Evolutionary conservation across 192 early-diverging fungal genomes (phyloP).

Genomic region (Spizellomyces sp.): DNA sequence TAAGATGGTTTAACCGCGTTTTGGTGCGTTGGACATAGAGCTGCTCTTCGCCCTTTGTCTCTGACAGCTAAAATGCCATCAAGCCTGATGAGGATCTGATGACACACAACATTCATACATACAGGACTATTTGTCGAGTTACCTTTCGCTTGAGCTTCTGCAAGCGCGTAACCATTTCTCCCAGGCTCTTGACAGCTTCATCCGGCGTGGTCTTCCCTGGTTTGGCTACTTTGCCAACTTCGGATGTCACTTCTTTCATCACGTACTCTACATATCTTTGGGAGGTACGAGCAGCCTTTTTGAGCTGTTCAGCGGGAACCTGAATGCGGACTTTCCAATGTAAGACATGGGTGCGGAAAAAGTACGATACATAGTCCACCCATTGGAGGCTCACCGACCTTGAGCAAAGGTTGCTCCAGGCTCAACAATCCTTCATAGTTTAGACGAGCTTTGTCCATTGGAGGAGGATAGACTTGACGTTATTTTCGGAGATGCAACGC

Average conservation of each 20-base stretch:
- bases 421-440: constrained; percentile 69
- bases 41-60: constrained; percentile 75
- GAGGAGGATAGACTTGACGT: background rate
- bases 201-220: constrained; percentile 27
- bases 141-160: constrained; percentile 77
- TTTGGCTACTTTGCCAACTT: constrained; percentile 21
- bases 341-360: background rate
- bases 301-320: constrained; percentile 88
- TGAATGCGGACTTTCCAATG: constrained; percentile 23
- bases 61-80: constrained; percentile 54
- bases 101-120: background rate
- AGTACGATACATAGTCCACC: background rate
- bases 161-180: constrained; percentile 67
- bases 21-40: constrained; percentile 70
- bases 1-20: constrained; percentile 75
- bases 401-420: constrained; percentile 93
- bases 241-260: constrained; percentile 40
- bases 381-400: constrained; percentile 53
- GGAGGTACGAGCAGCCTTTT: constrained; percentile 66
- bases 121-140: background rate
- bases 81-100: constrained; percentile 1
- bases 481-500: background rate
- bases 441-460: constrained; percentile 33
- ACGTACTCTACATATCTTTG: constrained; percentile 89
- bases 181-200: constrained; percentile 60